Base-by-base conservation (phyloP, 495 filamentous ascomycete species). In the Durotheca rogersii region DNA sequence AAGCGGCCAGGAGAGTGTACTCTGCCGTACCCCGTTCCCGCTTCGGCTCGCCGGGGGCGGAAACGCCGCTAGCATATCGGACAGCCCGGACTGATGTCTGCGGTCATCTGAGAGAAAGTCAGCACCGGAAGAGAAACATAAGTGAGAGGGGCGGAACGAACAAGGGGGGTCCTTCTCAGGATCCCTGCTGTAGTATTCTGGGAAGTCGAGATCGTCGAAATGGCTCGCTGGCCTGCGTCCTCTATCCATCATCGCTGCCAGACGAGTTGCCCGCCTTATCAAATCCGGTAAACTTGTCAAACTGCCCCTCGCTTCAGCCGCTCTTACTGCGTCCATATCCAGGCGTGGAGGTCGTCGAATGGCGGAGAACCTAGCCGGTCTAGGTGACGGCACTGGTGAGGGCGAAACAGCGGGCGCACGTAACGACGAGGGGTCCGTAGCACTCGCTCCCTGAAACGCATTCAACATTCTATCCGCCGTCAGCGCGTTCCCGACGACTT, bases 51-150 rank as follows among this genome's bases (percentile, higher is more conserved):
- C 74, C 4, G 93, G 90, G 7, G 90, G 86, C 6, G 93, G 93
- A 50, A 98, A 98, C 10, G 90, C 88, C 9, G 88, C 86, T 4
- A 98, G 76, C 64, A 96, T 96, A 61, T 95, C 90, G 11, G 89
- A 91, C 33, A 98, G 75, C 4, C 74, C 73, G 11, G 56, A 90
- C 79, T 68, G 77, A 52, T 69, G 75, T 58, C 71, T 80, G 51
- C 62, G 57, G 23, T 60, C 64, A 55, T 52, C 67, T 73, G 32
- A 56, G 52, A 21, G 68, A 58, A n/a, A 54, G 33, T 75, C 66
- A 72, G 71, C 31, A 33, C 12, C n/a, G 14, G 23, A 6, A 27
- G 41, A 35, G 2, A 17, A 9, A 7, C 5, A 21, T 4, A 41
- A 18, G 37, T 17, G 35, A 11, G 12, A 29, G 15, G 6, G 37